Evolutionary conservation across 2,329 filamentous ascomycete genomes (phyloP), one percentile per base, ranked within the genome.

Genomic region (Ophiosphaerella korrae): DNA sequence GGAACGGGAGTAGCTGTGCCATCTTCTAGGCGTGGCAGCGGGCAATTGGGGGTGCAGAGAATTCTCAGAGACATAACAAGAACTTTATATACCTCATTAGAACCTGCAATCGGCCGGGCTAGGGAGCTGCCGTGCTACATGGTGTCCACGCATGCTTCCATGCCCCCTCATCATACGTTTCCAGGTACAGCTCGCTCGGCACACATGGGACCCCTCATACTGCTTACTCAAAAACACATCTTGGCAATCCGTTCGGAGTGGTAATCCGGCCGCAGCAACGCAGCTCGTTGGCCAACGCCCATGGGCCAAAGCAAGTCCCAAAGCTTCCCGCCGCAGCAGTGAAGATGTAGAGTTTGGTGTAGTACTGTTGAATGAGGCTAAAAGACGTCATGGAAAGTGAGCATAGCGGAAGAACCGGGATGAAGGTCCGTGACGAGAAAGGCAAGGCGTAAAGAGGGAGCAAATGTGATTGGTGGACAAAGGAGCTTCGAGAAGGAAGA

Each of bases 401-500:
- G 58, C 53, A 60, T 29, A 36, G 50, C 65, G 65, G 65, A 68
- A 56, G 12, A 57, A 52, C 49, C 44, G 42, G 54, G 45, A 42
- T 53, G 16, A 40, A 47, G 21, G 49, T 62, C 67, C 68, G 67
- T 64, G 62, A 29, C 57, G 14, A 51, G 60, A 57, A 16, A 12
- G 58, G 57, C 21, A 57, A 50, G 53, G 53, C 42, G 48, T 12
- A 21, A 23, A 7, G 12, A 24, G 16, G 16, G 21, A 8, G 39
- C 3, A 12, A 12, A 12, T 14, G 4, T 57, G 50, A 68, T 68
- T 68, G 67, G 68, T 67, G 64, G 68, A 67, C 31, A 43, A 23
- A 23, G 31, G 36, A 46, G 21, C 42, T 64, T 64, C 58, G 58
- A 42, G 51, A 64, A 64, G 54, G 42, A 53, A 50, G 42, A 16